A percentile compares a stretch with the other conserved stretches of the same genome.
These are phyloP conservation scores for Nicotiana obtusifolia DNA, from an alignment of 257 asterid genomes.

Conservation along the genomic window DNA sequence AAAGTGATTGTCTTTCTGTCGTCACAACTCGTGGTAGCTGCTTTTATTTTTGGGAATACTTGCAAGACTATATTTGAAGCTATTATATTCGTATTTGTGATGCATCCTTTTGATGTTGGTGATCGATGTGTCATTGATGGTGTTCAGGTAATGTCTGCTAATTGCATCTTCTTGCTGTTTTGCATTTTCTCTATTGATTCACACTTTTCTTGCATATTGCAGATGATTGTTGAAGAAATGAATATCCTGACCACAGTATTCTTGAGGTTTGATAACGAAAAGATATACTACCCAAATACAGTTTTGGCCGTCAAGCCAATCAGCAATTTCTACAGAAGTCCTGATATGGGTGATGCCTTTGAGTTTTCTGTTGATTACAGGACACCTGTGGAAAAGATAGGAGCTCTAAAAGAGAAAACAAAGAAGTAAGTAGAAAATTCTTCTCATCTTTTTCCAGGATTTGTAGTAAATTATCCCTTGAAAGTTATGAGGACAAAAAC, in stretches of 20 bases:
- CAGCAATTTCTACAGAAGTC: slow-evolving; percentile 86
- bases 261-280: slow-evolving; percentile 56
- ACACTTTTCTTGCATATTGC: slow-evolving; percentile 8
- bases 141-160: slow-evolving; percentile 51
- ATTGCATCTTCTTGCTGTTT: not conserved
- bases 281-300: slow-evolving; percentile 67
- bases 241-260: slow-evolving; percentile 71
- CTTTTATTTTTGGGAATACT: slow-evolving; percentile 82
- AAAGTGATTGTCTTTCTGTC: slow-evolving; percentile 68
- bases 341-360: slow-evolving; percentile 75
- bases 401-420: slow-evolving; percentile 55
- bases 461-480: not conserved
- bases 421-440: slow-evolving; percentile 39
- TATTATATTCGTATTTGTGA: slow-evolving; percentile 64
- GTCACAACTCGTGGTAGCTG: slow-evolving; percentile 73
- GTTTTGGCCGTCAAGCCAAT: slow-evolving; percentile 78
- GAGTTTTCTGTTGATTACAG: slow-evolving; percentile 75
- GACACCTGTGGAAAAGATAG: slow-evolving; percentile 70
- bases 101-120: slow-evolving; percentile 94
- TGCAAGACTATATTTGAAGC: slow-evolving; percentile 90
- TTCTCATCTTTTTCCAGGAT: not conserved
- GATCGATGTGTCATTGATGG: slow-evolving; percentile 82
- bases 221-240: slow-evolving; percentile 93
- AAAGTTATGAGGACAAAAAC: not conserved
- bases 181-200: slow-evolving; percentile 6